Evolutionary conservation across 305 asterid genomes (phyloP).

Genomic region (Fraxinus greggii): DNA sequence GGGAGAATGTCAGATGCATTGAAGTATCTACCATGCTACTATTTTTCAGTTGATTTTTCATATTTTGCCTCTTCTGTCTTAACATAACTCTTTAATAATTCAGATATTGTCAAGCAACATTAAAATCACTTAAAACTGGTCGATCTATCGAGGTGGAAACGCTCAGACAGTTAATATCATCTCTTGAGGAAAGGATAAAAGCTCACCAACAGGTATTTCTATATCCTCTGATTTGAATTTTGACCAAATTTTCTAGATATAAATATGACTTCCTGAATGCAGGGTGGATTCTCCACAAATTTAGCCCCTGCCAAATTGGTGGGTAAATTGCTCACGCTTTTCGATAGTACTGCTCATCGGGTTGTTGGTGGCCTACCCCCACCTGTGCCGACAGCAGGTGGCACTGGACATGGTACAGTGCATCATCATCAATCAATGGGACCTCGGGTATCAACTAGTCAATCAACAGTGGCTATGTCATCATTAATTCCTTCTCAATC

Average conservation of each 20-base stretch:
- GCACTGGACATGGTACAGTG: constrained; percentile 45
- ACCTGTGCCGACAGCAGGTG: constrained; percentile 52
- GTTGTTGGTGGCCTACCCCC: constrained; percentile 83
- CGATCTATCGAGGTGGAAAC: constrained; percentile 70
- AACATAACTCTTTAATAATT: constrained; percentile 20
- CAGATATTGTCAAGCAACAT: constrained; percentile 82
- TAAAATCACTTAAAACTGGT: constrained; percentile 69
- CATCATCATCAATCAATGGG: constrained; percentile 43
- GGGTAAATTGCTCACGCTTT: constrained; percentile 68
- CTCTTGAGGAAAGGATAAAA: constrained; percentile 84
- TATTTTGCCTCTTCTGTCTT: constrained; percentile 23
- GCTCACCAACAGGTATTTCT: constrained; percentile 72
- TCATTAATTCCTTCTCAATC: constrained; percentile 72
- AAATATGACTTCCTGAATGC: constrained; percentile 32
- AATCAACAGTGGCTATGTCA: constrained; percentile 93
- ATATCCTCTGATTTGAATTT: constrained; percentile 13
- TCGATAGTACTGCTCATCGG: constrained; percentile 77
- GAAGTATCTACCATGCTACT: constrained; percentile 50
- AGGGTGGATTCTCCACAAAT: constrained; percentile 88
- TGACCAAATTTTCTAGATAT: constrained; percentile 11
- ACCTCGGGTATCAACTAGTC: constrained; percentile 80
- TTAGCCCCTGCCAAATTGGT: constrained; percentile 70
- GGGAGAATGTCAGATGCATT: constrained; percentile 88
- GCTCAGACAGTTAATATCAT: constrained; percentile 54
- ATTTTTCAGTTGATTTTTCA: constrained; percentile 20